These are phyloP conservation scores for Fulvia fulva DNA, from an alignment of 2,329 filamentous ascomycete species.

Conservation along the genomic window DNA sequence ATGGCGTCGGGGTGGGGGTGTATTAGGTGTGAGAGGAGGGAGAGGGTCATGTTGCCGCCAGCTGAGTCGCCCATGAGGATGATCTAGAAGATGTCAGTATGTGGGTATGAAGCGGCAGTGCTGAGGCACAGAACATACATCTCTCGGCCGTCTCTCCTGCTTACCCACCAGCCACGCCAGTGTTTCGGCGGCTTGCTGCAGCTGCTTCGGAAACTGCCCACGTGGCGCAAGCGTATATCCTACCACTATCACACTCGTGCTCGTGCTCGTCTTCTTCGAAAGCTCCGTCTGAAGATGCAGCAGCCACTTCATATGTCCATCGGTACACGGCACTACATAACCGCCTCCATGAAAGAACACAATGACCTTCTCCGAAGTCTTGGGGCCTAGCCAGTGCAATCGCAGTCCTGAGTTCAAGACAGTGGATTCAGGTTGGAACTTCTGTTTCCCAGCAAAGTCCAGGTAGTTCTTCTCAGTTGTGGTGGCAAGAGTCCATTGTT, in stretches of 20 bases:
- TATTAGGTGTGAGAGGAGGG: conserved; percentile 48
- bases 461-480: conserved; percentile 35
- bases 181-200: conserved; percentile 44
- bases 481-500: conserved; percentile 32
- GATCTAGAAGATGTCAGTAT: conserved; percentile 32
- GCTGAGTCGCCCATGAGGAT: conserved; percentile 52
- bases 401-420: conserved; percentile 43
- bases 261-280: conserved; percentile 36
- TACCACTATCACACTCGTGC: conserved; percentile 50
- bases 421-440: conserved; percentile 37
- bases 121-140: conserved; percentile 25
- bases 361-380: conserved; percentile 38
- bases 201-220: conserved; percentile 46
- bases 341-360: conserved; percentile 54
- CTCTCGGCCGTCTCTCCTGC: conserved; percentile 34
- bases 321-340: conserved; percentile 47
- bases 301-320: conserved; percentile 50
- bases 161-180: conserved; percentile 42
- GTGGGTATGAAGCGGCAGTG: too few species aligned
- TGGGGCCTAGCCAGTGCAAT: conserved; percentile 46
- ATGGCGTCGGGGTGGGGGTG: conserved; percentile 53
- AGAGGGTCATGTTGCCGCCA: conserved; percentile 48
- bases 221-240: conserved; percentile 53
- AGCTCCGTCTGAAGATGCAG: conserved; percentile 43
- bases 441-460: conserved; percentile 33